Percentiles rank a stretch among this genome's conserved stretches.
Conservation (phyloP, 257 asterid genomes). For the Capsicum chinense region DNA sequence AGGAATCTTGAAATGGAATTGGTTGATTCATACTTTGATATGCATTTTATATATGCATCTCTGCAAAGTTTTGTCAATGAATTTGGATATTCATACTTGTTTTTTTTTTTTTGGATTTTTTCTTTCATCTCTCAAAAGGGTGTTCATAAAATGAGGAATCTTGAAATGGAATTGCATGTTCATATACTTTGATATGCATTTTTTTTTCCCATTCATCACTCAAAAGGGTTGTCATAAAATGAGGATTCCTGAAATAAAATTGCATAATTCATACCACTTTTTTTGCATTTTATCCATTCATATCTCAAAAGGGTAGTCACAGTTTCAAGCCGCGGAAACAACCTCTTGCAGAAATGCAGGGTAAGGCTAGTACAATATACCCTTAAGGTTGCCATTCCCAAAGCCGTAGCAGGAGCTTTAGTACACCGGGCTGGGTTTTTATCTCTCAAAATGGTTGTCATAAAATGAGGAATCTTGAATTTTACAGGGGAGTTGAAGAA, state of each 20-base stretch:
- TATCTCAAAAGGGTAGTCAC: neutral
- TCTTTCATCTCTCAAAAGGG: neutral
- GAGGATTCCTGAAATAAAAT: constrained; percentile 23
- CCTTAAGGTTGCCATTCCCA: no score
- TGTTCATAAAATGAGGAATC: neutral
- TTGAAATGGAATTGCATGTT: neutral
- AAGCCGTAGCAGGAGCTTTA: no score
- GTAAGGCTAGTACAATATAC: no score
- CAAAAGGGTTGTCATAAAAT: neutral
- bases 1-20: constrained; percentile 13
- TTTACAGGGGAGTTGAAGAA: constrained; percentile 79
- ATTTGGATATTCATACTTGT: neutral
- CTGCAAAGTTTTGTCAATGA: neutral
- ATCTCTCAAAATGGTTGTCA: neutral
- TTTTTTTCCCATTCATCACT: neutral
- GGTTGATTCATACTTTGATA: no score
- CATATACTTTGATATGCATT: neutral
- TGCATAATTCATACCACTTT: neutral
- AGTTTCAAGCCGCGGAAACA: no score
- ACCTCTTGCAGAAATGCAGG: no score
- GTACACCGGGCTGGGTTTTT: no score
- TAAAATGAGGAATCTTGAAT: constrained; percentile 31
- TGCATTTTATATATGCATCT: neutral
- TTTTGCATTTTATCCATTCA: neutral
- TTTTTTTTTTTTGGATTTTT: neutral